Percentiles rank a stretch among this genome's conserved stretches.
Evolutionary conservation across 768 basidiomycete species (phyloP).

Genomic region (Xerocomus brunneocitrinus): DNA sequence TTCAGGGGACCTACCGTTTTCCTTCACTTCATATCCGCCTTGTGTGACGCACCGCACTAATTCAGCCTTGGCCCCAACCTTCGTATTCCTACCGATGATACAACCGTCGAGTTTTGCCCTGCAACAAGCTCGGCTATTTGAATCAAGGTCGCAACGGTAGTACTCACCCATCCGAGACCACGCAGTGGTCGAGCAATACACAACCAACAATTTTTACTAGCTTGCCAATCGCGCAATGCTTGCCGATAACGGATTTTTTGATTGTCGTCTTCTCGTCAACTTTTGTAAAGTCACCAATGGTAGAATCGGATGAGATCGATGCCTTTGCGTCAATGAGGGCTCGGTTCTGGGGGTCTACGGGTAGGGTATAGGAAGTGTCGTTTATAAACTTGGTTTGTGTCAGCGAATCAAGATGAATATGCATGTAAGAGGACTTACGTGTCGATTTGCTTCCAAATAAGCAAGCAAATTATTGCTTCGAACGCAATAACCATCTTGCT

Average conservation of each 20-base stretch:
- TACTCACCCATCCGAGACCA: slow-evolving; percentile 76
- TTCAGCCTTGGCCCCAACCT: slow-evolving; percentile 65
- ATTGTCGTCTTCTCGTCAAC: slow-evolving; percentile 76
- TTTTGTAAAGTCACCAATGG: slow-evolving; percentile 78
- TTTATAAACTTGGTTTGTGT: slow-evolving; percentile 40
- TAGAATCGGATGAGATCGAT: slow-evolving; percentile 78
- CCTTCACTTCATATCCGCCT: slow-evolving; percentile 68
- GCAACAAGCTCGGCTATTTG: slow-evolving; percentile 4
- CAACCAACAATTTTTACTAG: slow-evolving; percentile 81
- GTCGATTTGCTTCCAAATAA: slow-evolving; percentile 77
- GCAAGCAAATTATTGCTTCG: slow-evolving; percentile 73
- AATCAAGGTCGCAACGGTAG: background rate
- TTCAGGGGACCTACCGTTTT: slow-evolving; percentile 45
- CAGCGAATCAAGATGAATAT: slow-evolving; percentile 12
- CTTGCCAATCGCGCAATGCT: slow-evolving; percentile 81
- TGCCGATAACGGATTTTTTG: slow-evolving; percentile 74
- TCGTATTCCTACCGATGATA: slow-evolving; percentile 71
- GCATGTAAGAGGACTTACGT: slow-evolving; percentile 41
- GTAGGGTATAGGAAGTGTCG: slow-evolving; percentile 47
- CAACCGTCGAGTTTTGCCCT: slow-evolving; percentile 77
- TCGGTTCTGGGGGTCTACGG: slow-evolving; percentile 57
- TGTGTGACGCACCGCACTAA: slow-evolving; percentile 67
- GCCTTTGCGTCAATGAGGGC: slow-evolving; percentile 74
- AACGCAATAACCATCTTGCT: slow-evolving; percentile 51
- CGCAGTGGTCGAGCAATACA: slow-evolving; percentile 84